Percentiles rank a stretch among this genome's conserved stretches.
phyloP scores from a whole-genome alignment of 2,329 filamentous ascomycete genomes.

The Fusarium tricinctum region DNA sequence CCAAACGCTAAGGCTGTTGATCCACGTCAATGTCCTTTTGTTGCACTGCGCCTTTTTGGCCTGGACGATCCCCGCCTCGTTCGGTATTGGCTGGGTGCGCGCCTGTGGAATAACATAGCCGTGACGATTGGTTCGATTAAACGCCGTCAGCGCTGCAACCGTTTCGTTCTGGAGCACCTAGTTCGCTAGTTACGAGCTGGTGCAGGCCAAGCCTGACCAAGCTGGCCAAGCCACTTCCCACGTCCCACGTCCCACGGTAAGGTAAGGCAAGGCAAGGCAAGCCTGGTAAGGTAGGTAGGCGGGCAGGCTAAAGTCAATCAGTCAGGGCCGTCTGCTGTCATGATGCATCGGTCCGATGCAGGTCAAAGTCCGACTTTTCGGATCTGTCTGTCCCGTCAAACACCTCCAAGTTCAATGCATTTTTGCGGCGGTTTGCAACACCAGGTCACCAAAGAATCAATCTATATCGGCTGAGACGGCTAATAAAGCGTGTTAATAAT shows the following conservation, averaged over 20 bases:
- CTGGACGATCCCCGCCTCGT: constrained; percentile 32
- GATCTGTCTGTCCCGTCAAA: constrained; percentile 22
- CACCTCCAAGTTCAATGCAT: background rate
- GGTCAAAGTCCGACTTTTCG: constrained; percentile 26
- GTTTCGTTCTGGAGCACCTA: constrained; percentile 8
- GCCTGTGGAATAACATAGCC: constrained; percentile 34
- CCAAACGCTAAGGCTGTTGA: constrained; percentile 49
- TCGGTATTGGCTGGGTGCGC: constrained; percentile 39
- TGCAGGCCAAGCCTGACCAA: constrained; percentile 30
- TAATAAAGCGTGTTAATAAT: constrained; percentile 4
- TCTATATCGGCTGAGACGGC: constrained; percentile 8
- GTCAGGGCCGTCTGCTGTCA: constrained; percentile 35
- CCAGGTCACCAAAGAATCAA: constrained; percentile 8
- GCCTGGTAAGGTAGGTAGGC: background rate
- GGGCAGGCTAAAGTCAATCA: constrained; percentile 18
- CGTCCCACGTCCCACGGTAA: constrained; percentile 17
- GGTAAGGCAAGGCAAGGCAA: constrained; percentile 5
- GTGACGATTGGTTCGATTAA: constrained; percentile 52
- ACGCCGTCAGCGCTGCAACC: constrained; percentile 45
- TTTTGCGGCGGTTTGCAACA: background rate
- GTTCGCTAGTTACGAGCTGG: constrained; percentile 29
- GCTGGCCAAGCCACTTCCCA: constrained; percentile 13
- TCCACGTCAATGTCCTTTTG: constrained; percentile 53
- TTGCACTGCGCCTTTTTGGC: constrained; percentile 42
- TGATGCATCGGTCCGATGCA: constrained; percentile 35